Evolutionary conservation across 495 filamentous ascomycete genomes (phyloP), one percentile per base, ranked within the genome.

Genomic region (Aspergillus leporis): DNA sequence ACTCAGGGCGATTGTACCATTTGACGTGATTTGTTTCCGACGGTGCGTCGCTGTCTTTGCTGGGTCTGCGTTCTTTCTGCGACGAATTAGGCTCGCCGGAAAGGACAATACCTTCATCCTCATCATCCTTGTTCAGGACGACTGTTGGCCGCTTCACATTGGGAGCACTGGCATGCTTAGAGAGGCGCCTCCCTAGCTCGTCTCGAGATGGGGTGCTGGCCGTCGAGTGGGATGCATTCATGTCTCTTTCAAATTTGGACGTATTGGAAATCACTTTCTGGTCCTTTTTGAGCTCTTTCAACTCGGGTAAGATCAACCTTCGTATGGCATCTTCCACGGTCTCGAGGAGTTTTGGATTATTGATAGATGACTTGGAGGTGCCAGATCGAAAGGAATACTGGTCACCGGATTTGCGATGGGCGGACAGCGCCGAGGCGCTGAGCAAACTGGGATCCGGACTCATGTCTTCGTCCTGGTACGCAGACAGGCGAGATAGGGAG

Each of bases 261-360:
- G 72, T 77, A 62, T 85, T 87, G 54, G 81, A 71, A 50, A 84
- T 82, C 36, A 82, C 78, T 59, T 87, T 91, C 68, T 95, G 90
- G 65, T 96, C 91, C 66, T 90, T 85, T 73, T 96, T 97, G 47
- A 98, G 79, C 31, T 90, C 90, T 53, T 91, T 91, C 48, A 98
- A 79, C 69, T 98, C 93, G 0, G 94, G 95, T 1, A 98, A 74
- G 51, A 98, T 96, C 50, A 98, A 77, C 46, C 93, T 84, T 51
- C 90, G 88, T 62, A 98, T 98, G 21, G 94, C 92, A 76, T 97
- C 93, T 72, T 98, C 93, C 8, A 98, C 93, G 0, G 92, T 93
- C 69, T 95, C 91, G 5, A 98, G 83, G n/a, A 98, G 74, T 61
- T 90, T 95, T 0, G 93, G 93, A 68, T 98, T 97, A 74, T 95